Evolutionary conservation across 2,329 filamentous ascomycete species (phyloP).

Genomic region (Fusarium sp.): DNA sequence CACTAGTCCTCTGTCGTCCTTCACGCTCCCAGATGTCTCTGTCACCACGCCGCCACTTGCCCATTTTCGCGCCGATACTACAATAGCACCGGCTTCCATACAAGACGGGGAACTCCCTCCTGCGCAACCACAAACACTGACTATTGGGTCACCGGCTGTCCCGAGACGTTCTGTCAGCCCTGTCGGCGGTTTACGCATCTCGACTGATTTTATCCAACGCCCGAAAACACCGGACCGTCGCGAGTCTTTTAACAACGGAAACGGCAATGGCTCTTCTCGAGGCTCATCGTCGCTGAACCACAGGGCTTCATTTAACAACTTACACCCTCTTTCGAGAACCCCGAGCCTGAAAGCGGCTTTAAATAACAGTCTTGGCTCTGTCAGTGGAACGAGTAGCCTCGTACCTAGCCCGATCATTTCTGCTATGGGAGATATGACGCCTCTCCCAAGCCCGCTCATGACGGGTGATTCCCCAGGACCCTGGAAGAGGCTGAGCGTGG

Average conservation of each 20-base stretch:
- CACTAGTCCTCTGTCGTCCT: slow-evolving; percentile 32
- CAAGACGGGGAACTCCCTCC: slow-evolving; percentile 38
- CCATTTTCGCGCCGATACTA: slow-evolving; percentile 46
- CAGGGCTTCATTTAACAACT: slow-evolving; percentile 47
- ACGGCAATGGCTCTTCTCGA: slow-evolving; percentile 48
- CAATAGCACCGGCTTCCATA: slow-evolving; percentile 49
- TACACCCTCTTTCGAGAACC: slow-evolving; percentile 67
- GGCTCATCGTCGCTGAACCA: slow-evolving; percentile 45
- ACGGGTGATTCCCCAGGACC: slow-evolving; percentile 73
- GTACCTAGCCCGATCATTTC: slow-evolving; percentile 79
- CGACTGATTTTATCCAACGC: slow-evolving; percentile 50
- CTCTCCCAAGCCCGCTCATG: slow-evolving; percentile 79
- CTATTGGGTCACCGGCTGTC: slow-evolving; percentile 21
- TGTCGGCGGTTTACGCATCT: slow-evolving; percentile 51
- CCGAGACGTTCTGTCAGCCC: slow-evolving; percentile 35
- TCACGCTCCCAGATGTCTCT: slow-evolving; percentile 43
- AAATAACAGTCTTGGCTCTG: slow-evolving; percentile 59
- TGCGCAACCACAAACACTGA: slow-evolving; percentile 23
- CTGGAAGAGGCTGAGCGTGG: slow-evolving; percentile 67
- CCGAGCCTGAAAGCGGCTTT: slow-evolving; percentile 71
- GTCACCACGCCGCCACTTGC: slow-evolving; percentile 39
- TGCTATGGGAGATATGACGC: slow-evolving; percentile 82
- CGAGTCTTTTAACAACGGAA: slow-evolving; percentile 54
- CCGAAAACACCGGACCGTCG: slow-evolving; percentile 40
- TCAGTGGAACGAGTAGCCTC: slow-evolving; percentile 71